Evolutionary conservation across 805 yeast species (phyloP).

Genomic region (Sungouiozyma ichnusensis): DNA sequence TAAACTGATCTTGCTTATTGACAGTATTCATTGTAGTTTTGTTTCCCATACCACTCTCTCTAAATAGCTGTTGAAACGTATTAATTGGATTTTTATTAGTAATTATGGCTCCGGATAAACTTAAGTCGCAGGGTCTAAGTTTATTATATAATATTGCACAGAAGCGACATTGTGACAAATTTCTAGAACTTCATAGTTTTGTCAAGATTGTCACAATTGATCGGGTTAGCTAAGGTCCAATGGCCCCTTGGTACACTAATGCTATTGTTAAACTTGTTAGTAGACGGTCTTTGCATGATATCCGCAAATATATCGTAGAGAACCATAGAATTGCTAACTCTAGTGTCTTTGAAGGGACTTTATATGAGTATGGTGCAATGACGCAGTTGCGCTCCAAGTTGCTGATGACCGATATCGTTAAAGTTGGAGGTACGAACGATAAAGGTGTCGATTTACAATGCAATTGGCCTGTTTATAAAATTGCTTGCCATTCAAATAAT

Average conservation of each 20-base stretch:
- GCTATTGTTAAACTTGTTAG: not conserved
- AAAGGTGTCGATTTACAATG: slow-evolving; percentile 27
- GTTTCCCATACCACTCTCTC: no score
- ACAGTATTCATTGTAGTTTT: not conserved
- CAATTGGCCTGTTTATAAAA: slow-evolving; percentile 15
- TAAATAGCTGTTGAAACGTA: no score
- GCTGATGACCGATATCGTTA: slow-evolving; percentile 12
- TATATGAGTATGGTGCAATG: slow-evolving; percentile 26
- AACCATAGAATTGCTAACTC: slow-evolving; percentile 17
- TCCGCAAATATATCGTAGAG: slow-evolving; percentile 9
- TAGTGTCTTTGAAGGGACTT: slow-evolving; percentile 26
- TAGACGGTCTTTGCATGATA: not conserved
- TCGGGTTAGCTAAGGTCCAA: no score
- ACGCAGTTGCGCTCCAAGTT: slow-evolving; percentile 23
- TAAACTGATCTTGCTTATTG: not conserved
- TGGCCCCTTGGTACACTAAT: not conserved
- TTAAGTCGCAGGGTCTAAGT: no score
- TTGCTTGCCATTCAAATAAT: slow-evolving; percentile 1
- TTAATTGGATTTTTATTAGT: no score
- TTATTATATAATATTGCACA: no score
- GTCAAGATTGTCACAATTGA: no score
- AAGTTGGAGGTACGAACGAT: slow-evolving; percentile 28
- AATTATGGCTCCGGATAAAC: no score
- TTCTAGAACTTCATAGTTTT: no score
- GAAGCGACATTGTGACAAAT: no score